Conservation (phyloP, 352 stramenopile genomes). For the Pythium monospermum region DNA sequence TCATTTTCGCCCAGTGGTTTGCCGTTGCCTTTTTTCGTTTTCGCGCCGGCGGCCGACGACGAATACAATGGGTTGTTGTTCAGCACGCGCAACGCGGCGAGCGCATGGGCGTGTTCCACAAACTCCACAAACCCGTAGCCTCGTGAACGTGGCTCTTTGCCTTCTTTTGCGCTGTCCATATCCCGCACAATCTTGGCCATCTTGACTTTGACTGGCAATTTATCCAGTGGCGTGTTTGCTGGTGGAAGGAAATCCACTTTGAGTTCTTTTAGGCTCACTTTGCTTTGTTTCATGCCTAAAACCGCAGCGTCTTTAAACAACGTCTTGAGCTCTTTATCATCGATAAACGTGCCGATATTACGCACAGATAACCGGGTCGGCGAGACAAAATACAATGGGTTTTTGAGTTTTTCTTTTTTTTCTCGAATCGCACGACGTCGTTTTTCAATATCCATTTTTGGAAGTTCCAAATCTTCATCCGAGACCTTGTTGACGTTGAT, state of each 20-base stretch:
- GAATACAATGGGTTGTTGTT: slow-evolving; percentile 97
- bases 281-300: slow-evolving; percentile 53
- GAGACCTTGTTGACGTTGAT: slow-evolving; percentile 91
- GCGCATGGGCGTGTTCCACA: slow-evolving; percentile 92
- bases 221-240: slow-evolving; percentile 18
- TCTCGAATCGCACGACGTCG: slow-evolving; percentile 88
- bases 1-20: slow-evolving; percentile 33
- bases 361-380: slow-evolving; percentile 91
- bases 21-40: slow-evolving; percentile 26
- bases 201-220: slow-evolving; percentile 59
- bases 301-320: slow-evolving; percentile 82
- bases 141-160: slow-evolving; percentile 54
- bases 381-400: slow-evolving; percentile 97
- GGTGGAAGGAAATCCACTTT: slow-evolving; percentile 54
- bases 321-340: slow-evolving; percentile 90
- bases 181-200: slow-evolving; percentile 84
- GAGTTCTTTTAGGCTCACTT: slow-evolving; percentile 81
- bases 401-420: slow-evolving; percentile 96
- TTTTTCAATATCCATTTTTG: slow-evolving; percentile 93
- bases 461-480: slow-evolving; percentile 79
- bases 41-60: slow-evolving; percentile 46
- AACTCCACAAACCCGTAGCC: slow-evolving; percentile 97
- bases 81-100: slow-evolving; percentile 93
- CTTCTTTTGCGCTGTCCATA: slow-evolving; percentile 54
- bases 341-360: slow-evolving; percentile 86